Percentiles rank a stretch among this genome's conserved stretches.
Evolutionary conservation across 2,329 filamentous ascomycete genomes (phyloP).

Genomic region (Claviceps sp.): DNA sequence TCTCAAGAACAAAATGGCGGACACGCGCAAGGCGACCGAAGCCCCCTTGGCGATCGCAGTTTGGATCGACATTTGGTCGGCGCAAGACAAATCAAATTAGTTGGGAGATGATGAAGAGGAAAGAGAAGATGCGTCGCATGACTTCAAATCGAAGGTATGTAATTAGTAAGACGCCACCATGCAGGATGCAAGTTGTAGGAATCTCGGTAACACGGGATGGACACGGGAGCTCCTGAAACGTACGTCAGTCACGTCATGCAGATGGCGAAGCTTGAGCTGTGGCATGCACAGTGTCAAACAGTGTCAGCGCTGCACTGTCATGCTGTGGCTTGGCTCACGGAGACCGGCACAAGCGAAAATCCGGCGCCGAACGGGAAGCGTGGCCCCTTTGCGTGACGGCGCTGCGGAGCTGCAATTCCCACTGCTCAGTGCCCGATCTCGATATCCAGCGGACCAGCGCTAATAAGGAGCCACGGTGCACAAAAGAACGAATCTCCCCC

Average conservation of each 20-base stretch:
- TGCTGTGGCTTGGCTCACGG: not conserved
- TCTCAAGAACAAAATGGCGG: slow-evolving; percentile 23
- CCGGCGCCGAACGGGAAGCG: slow-evolving; percentile 10
- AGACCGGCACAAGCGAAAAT: slow-evolving; percentile 10
- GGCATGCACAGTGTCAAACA: not conserved
- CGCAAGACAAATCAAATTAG: not conserved
- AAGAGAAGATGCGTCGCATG: not conserved
- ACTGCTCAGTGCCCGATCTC: not conserved
- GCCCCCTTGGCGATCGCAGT: slow-evolving; percentile 19
- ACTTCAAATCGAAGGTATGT: not conserved
- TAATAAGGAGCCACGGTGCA: slow-evolving; percentile 4
- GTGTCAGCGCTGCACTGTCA: no score
- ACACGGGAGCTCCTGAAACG: not conserved
- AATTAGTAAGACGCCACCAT: not conserved
- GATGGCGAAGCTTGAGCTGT: not conserved
- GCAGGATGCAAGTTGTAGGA: not conserved
- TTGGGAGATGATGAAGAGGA: not conserved
- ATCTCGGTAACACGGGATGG: not conserved
- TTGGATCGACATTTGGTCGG: slow-evolving; percentile 12
- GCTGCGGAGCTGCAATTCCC: not conserved
- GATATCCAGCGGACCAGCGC: slow-evolving; percentile 1
- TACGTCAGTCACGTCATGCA: slow-evolving; percentile 4
- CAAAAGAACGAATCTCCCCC: not conserved
- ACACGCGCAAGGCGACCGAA: slow-evolving; percentile 25
- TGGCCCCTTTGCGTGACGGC: slow-evolving; percentile 6